A percentile compares a stretch with the other conserved stretches of the same genome.
Evolutionary conservation across 2,329 filamentous ascomycete genomes (phyloP).

Genomic region (Aspergillus sojae): DNA sequence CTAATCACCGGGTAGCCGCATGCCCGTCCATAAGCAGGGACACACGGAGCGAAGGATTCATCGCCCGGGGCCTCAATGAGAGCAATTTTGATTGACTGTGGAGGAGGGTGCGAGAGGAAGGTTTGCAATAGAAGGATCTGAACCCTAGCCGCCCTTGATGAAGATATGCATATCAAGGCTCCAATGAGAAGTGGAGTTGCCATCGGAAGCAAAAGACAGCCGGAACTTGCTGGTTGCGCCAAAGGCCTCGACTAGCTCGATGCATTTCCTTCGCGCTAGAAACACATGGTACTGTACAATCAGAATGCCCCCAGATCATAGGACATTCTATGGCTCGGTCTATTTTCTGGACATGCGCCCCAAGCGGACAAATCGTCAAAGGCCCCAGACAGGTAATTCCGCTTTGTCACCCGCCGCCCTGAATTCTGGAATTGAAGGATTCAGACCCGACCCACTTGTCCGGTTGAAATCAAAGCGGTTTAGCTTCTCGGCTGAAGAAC

Average conservation of each 20-base stretch:
- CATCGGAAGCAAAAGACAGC: neutral
- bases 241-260: neutral
- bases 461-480: neutral
- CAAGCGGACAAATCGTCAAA: neutral
- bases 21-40: neutral
- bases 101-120: neutral
- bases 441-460: neutral
- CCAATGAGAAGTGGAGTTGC: neutral
- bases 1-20: neutral
- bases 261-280: neutral
- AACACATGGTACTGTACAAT: neutral
- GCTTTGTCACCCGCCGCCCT: neutral
- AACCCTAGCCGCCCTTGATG: neutral
- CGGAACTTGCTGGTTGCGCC: neutral
- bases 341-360: neutral
- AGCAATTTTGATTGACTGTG: neutral
- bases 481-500: neutral
- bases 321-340: neutral
- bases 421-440: neutral
- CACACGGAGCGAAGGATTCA: neutral
- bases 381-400: neutral
- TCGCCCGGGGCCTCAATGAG: neutral
- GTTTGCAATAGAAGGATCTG: neutral
- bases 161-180: neutral
- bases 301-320: neutral